Percentiles rank a stretch among this genome's conserved stretches.
These are phyloP conservation scores for Hapsidospora chrysogenum DNA, from an alignment of 495 filamentous ascomycete species.

Conservation along the genomic window DNA sequence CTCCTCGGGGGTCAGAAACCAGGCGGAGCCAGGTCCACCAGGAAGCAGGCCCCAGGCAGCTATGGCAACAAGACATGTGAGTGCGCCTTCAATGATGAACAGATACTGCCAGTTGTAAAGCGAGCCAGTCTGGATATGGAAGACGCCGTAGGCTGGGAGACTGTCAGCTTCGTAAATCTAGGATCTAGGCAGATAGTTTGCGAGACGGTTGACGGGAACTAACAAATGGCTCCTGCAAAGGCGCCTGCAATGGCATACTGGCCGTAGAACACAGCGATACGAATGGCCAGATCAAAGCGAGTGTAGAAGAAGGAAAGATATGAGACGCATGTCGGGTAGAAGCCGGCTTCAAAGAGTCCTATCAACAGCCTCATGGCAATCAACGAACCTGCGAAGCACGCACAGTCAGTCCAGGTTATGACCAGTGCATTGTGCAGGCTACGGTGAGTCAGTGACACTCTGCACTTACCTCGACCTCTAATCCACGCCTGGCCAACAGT, in stretches of 20 bases:
- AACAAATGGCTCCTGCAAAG: constrained; percentile 24
- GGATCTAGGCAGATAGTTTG: neutral
- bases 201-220: constrained; percentile 7
- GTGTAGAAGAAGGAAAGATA: constrained; percentile 39
- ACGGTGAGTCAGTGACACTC: constrained; percentile 8
- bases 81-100: constrained; percentile 36
- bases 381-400: constrained; percentile 2
- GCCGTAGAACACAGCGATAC: constrained; percentile 37
- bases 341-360: constrained; percentile 24
- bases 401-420: too few relatives aligned
- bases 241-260: constrained; percentile 41
- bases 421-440: neutral
- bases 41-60: constrained; percentile 34
- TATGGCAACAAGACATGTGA: constrained; percentile 29
- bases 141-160: constrained; percentile 11
- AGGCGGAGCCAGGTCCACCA: constrained; percentile 28
- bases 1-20: constrained; percentile 34
- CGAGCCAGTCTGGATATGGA: constrained; percentile 10
- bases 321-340: constrained; percentile 34
- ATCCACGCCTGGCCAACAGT: constrained; percentile 27
- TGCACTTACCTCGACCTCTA: constrained; percentile 17
- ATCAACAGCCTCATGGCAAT: constrained; percentile 9
- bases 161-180: neutral
- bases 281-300: constrained; percentile 33
- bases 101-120: constrained; percentile 37